Percentiles rank a stretch among this genome's conserved stretches.
Conservation (phyloP, 441 rosid genomes). For the Populus hybrid region DNA sequence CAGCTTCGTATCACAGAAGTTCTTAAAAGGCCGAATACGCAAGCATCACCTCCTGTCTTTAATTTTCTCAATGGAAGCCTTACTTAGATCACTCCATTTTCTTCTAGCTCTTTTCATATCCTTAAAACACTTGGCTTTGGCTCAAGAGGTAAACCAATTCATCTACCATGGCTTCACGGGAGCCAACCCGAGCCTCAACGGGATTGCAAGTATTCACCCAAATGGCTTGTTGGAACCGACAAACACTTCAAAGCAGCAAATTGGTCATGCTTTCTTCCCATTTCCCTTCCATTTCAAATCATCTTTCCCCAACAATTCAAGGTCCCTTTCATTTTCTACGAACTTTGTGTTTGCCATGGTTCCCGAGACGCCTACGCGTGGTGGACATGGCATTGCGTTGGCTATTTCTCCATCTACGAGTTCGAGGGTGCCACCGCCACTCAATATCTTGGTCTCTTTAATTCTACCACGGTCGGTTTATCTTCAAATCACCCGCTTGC, state of each 20-base stretch:
- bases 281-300: constrained; percentile 40
- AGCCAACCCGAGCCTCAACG: neutral
- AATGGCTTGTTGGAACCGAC: constrained; percentile 43
- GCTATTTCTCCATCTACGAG: constrained; percentile 44
- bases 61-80: constrained; percentile 23
- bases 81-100: constrained; percentile 11
- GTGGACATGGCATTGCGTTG: constrained; percentile 63
- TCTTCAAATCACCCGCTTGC: constrained; percentile 43
- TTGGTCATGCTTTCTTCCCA: constrained; percentile 53
- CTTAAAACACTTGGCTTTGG: constrained; percentile 14
- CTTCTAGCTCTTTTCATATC: constrained; percentile 9
- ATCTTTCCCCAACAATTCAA: constrained; percentile 21
- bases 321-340: constrained; percentile 49
- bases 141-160: constrained; percentile 33
- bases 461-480: constrained; percentile 26
- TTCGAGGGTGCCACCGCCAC: constrained; percentile 29
- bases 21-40: neutral
- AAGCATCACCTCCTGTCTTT: too few relatives aligned
- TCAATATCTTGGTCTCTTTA: constrained; percentile 50
- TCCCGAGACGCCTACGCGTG: constrained; percentile 20
- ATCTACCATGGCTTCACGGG: constrained; percentile 32
- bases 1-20: neutral
- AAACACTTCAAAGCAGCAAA: constrained; percentile 27
- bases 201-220: neutral
- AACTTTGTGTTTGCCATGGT: constrained; percentile 50